Base-by-base conservation (phyloP, 495 filamentous ascomycete species). In the Lophium mytilinum region DNA sequence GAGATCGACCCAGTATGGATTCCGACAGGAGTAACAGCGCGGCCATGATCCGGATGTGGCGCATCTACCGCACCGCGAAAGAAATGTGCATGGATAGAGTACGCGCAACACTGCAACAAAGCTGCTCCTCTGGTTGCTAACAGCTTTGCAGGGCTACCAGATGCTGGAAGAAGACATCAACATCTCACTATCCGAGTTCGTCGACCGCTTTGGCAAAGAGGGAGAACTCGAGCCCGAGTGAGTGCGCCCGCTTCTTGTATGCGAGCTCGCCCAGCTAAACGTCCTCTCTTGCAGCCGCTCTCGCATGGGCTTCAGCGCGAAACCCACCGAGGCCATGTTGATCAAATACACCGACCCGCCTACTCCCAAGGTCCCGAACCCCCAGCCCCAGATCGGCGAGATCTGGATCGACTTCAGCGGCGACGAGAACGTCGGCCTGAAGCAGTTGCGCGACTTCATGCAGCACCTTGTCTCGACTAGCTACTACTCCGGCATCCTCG, bases 321-420 rank as follows among this genome's bases (percentile, higher is more conserved):
- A 84, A 34, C 93, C 93, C 39, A 85, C 84, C 50, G 80, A 84
- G 18, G 77, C 74, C 53, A 96, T 97, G 94, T 76, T 90, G 57
- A 76, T 80, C 57, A 90, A 90, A 70, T 90, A 90, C 79, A 84
- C 84, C 19, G 78, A 81, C 3, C 79, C 82, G 5, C 76, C 84
- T 14, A 90, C 79, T 43, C 67, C 80, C 41, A 53, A 68, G 37
- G 80, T 86, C 69, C 86, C 84, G 4, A 76, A 84, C 62, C 87
- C 82, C 40, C 71, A 76, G n/a, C 64, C 60, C 24, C 45, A 58
- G 55, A 86, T 90, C 69, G 93, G 93, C 64, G 86, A 81, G 35
- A 87, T 97, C 73, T 96, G 86, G 82, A 82, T 98, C 57, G 90
- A 97, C 71, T 98, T 98, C 81, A 83, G 81, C 66, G 74, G 81